These are phyloP conservation scores for Backusella australiensis DNA, from an alignment of 192 early-diverging fungal genomes.

Conservation along the genomic window DNA sequence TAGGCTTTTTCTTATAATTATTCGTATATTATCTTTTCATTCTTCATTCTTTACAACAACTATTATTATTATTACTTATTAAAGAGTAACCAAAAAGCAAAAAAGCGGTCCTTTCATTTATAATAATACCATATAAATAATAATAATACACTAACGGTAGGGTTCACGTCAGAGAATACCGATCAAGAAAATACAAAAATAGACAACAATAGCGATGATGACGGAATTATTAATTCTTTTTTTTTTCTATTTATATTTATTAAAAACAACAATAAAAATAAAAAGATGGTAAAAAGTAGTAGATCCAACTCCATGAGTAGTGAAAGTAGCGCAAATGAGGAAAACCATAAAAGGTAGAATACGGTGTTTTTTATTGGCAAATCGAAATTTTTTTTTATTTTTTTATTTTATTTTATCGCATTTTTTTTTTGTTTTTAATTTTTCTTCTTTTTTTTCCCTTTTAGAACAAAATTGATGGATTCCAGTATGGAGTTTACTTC, in stretches of 20 bases:
- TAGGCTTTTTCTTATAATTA: background rate
- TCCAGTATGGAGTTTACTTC: background rate
- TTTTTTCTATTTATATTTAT: background rate
- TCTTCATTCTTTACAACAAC: no score
- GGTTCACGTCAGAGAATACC: no score
- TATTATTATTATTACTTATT: no score
- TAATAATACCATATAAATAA: no score
- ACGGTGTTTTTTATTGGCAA: background rate
- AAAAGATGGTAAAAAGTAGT: background rate
- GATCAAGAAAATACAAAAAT: no score
- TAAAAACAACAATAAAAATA: background rate
- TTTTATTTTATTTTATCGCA: background rate
- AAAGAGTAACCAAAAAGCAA: no score
- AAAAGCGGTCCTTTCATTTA: no score
- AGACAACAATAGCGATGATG: no score
- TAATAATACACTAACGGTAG: no score
- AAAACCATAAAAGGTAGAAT: constrained; percentile 2
- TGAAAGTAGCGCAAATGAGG: constrained; percentile 5
- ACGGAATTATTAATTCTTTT: background rate
- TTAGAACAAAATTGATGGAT: background rate
- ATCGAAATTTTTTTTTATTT: background rate
- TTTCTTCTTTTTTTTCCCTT: background rate
- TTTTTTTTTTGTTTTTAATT: background rate
- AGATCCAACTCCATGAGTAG: constrained; percentile 7
- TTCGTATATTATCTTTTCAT: background rate